phyloP scores from a whole-genome alignment of 768 basidiomycete species.

The Auriscalpium vulgare region DNA sequence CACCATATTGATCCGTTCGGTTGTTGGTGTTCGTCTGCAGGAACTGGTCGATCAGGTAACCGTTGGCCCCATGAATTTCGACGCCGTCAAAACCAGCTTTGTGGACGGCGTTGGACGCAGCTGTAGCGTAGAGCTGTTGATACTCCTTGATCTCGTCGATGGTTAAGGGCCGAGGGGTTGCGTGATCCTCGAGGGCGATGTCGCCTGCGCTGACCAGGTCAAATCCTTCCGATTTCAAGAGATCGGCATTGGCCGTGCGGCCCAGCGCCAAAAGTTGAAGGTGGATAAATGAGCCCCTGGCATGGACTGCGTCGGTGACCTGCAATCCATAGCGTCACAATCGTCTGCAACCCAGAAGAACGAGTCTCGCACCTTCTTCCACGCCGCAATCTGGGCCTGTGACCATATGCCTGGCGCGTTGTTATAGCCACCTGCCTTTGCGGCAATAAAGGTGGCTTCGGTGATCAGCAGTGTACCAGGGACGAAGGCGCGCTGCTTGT shows the following conservation, averaged over 20 bases:
- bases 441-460: conserved; percentile 49
- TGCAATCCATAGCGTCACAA: not conserved
- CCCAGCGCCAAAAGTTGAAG: conserved; percentile 45
- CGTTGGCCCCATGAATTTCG: conserved; percentile 32
- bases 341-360: not conserved
- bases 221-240: conserved; percentile 17
- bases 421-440: conserved; percentile 36
- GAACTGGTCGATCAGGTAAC: conserved; percentile 54
- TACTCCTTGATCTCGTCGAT: conserved; percentile 42
- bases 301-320: conserved; percentile 37
- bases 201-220: conserved; percentile 21
- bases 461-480: conserved; percentile 50
- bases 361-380: conserved; percentile 38
- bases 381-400: conserved; percentile 40
- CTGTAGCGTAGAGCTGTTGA: conserved; percentile 35
- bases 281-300: conserved; percentile 33
- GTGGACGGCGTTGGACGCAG: conserved; percentile 2
- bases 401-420: conserved; percentile 43
- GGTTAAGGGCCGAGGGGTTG: conserved; percentile 35
- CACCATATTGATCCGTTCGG: conserved; percentile 62
- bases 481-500: conserved; percentile 36
- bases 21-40: conserved; percentile 47
- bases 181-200: conserved; percentile 9
- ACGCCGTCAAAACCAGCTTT: conserved; percentile 57
- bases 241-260: conserved; percentile 20